These are phyloP conservation scores for Fusarium redolens DNA, from an alignment of 2,329 filamentous ascomycete species.

Conservation along the genomic window DNA sequence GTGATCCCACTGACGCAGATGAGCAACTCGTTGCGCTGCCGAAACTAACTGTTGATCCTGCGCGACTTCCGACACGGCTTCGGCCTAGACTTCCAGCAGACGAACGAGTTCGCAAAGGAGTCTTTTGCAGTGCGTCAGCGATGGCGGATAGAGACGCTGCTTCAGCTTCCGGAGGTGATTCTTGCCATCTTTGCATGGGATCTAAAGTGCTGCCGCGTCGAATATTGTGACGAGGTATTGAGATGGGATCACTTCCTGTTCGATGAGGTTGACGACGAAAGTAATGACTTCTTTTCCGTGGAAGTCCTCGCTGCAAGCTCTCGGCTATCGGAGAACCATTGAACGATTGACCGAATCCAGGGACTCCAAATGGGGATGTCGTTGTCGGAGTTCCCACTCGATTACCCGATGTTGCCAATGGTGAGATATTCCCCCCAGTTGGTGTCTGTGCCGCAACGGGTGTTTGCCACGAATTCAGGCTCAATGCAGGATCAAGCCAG, in stretches of 20 bases:
- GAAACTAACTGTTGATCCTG: slow-evolving; percentile 28
- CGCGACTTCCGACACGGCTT: slow-evolving; percentile 12
- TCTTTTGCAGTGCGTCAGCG: slow-evolving; percentile 22
- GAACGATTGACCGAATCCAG: not conserved
- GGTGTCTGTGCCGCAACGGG: not conserved
- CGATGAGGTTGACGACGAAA: not conserved
- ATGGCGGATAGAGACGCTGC: slow-evolving; percentile 38
- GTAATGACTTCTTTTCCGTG: slow-evolving; percentile 23
- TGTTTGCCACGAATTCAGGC: not conserved
- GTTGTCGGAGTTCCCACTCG: not conserved
- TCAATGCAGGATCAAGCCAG: not conserved
- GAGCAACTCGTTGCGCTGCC: slow-evolving; percentile 37
- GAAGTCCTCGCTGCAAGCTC: slow-evolving; percentile 8
- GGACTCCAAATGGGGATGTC: not conserved
- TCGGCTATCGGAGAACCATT: not conserved
- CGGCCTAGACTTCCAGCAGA: slow-evolving; percentile 20
- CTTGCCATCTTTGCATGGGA: slow-evolving; percentile 42
- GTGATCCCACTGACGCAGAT: slow-evolving; percentile 13
- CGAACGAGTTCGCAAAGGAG: slow-evolving; percentile 14
- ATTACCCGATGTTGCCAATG: not conserved
- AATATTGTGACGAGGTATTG: not conserved
- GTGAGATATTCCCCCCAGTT: not conserved
- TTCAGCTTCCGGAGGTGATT: slow-evolving; percentile 38
- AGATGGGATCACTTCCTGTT: slow-evolving; percentile 7
- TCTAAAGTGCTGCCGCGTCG: slow-evolving; percentile 5